Conservation (phyloP, 2,329 filamentous ascomycete species). For the Gnomoniopsis sp. region DNA sequence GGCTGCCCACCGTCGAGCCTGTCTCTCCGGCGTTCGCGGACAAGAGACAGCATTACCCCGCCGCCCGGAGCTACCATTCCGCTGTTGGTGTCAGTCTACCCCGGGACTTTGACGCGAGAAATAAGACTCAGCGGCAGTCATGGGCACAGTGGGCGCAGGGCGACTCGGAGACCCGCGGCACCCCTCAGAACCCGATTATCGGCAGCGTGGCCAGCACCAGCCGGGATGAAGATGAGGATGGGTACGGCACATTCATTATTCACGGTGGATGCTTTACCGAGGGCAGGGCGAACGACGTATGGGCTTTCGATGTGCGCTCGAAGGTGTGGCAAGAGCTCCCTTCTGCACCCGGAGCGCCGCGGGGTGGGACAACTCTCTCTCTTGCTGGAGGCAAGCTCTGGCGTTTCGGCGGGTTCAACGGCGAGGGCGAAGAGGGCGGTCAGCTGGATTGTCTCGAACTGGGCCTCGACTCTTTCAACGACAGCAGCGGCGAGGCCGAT, state of each 20-base stretch:
- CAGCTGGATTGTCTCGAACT: constrained; percentile 64
- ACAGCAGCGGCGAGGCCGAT: constrained; percentile 45
- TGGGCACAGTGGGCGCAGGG: constrained; percentile 57
- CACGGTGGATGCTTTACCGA: constrained; percentile 71
- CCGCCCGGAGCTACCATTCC: constrained; percentile 68
- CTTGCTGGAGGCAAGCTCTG: constrained; percentile 64
- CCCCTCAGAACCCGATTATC: constrained; percentile 56
- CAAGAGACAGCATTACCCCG: constrained; percentile 44
- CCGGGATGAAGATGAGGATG: constrained; percentile 57
- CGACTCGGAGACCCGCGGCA: constrained; percentile 50
- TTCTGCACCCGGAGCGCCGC: constrained; percentile 61
- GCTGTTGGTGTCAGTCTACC: constrained; percentile 56
- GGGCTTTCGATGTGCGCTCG: constrained; percentile 69
- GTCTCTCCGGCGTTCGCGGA: constrained; percentile 15
- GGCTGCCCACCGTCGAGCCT: constrained; percentile 36
- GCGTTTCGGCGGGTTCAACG: constrained; percentile 79
- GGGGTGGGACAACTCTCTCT: constrained; percentile 67
- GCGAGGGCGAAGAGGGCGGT: constrained; percentile 65
- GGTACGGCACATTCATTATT: constrained; percentile 67
- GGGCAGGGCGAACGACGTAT: constrained; percentile 65
- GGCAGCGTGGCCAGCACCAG: constrained; percentile 56
- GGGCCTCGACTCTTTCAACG: constrained; percentile 52
- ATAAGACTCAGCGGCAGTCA: constrained; percentile 20
- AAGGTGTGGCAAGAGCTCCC: constrained; percentile 66
- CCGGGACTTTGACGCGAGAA: constrained; percentile 37